phyloP scores from a whole-genome alignment of 2,329 filamentous ascomycete genomes.

The Curvularia hawaiiensis region DNA sequence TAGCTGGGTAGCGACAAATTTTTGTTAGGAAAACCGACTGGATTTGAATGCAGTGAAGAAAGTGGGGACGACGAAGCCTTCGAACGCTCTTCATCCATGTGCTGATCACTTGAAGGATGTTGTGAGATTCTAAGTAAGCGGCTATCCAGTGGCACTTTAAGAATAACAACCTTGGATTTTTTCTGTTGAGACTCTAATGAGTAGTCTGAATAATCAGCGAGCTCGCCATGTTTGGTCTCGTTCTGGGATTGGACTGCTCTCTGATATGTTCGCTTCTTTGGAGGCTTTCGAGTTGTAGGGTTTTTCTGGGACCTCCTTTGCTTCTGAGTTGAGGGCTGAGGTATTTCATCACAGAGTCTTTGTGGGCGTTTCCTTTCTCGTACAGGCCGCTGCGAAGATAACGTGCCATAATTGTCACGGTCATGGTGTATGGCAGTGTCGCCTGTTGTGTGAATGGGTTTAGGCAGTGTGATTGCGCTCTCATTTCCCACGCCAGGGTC shows the following conservation, averaged over 20 bases:
- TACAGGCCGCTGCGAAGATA: slow-evolving; percentile 10
- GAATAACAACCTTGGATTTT: neutral
- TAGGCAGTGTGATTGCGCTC: neutral
- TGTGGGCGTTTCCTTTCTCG: slow-evolving; percentile 1
- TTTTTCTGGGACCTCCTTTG: neutral
- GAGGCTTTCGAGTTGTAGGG: too few relatives aligned
- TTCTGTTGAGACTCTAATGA: neutral
- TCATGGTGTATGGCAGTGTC: neutral
- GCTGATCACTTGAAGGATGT: neutral
- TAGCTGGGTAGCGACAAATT: neutral
- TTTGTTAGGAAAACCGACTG: neutral
- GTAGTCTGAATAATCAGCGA: neutral
- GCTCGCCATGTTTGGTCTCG: neutral
- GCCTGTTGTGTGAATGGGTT: neutral
- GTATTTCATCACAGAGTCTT: neutral
- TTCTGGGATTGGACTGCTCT: neutral
- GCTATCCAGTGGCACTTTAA: neutral
- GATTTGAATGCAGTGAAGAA: neutral
- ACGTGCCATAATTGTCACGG: slow-evolving; percentile 8
- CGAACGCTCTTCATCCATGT: neutral
- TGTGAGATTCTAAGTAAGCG: neutral
- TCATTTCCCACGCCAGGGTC: neutral
- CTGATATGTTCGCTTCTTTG: neutral
- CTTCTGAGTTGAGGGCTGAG: neutral
- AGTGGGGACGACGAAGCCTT: neutral